Conservation (phyloP, 768 basidiomycete species). For the Pulveroboletus frians region DNA sequence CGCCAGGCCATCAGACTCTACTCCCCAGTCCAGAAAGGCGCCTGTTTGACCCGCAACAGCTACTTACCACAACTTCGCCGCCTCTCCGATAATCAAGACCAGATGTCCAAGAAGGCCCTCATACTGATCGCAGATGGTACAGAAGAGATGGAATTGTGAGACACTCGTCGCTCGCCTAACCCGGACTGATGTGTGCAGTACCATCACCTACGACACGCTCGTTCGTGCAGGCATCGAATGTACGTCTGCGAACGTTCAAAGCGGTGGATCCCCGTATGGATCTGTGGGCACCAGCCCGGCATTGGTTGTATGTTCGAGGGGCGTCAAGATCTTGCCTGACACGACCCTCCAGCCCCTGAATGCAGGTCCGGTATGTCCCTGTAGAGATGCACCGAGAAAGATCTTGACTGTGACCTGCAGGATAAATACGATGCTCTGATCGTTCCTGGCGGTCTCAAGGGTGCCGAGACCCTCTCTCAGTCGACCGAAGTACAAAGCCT, state of each 20-base stretch:
- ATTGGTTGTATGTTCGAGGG: slow-evolving; percentile 62
- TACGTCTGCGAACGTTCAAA: slow-evolving; percentile 61
- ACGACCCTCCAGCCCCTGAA: slow-evolving; percentile 41
- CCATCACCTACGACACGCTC: slow-evolving; percentile 77
- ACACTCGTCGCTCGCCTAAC: background rate
- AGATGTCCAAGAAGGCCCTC: slow-evolving; percentile 44
- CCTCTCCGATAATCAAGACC: background rate
- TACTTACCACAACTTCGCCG: background rate
- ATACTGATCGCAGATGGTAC: slow-evolving; percentile 78
- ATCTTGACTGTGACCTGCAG: slow-evolving; percentile 30
- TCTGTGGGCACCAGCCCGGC: slow-evolving; percentile 35
- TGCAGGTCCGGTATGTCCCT: slow-evolving; percentile 43
- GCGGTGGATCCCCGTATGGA: slow-evolving; percentile 24
- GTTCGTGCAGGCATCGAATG: slow-evolving; percentile 67
- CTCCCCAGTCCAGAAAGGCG: slow-evolving; percentile 1
- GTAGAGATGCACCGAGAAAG: background rate
- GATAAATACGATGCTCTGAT: slow-evolving; percentile 64
- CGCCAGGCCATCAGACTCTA: background rate
- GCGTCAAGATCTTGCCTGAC: slow-evolving; percentile 70
- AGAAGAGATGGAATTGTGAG: slow-evolving; percentile 81
- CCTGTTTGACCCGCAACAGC: slow-evolving; percentile 1
- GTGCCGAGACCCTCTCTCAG: slow-evolving; percentile 67
- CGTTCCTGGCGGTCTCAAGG: slow-evolving; percentile 75
- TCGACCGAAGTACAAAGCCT: slow-evolving; percentile 56
- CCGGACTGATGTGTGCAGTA: slow-evolving; percentile 38